Percentiles rank a stretch among this genome's conserved stretches.
phyloP scores from a whole-genome alignment of 495 filamentous ascomycete species.

The Penicillium paxilli region DNA sequence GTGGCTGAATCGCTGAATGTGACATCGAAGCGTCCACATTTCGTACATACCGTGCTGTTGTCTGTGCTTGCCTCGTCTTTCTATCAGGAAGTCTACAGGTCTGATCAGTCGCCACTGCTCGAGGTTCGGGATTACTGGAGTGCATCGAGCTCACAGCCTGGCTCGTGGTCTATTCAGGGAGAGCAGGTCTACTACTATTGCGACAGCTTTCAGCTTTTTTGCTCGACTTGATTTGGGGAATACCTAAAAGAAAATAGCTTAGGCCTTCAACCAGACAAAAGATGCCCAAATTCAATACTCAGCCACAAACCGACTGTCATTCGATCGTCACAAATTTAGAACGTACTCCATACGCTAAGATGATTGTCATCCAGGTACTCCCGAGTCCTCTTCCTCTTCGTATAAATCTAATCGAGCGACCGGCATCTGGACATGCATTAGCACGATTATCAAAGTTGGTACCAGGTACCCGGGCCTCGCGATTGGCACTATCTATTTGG shows the following conservation, averaged over 20 bases:
- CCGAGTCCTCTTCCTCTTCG: constrained; percentile 4
- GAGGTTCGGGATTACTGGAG: background rate
- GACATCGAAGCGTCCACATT: constrained; percentile 5
- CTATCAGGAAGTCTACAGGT: background rate
- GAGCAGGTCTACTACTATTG: no score
- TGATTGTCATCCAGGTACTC: background rate
- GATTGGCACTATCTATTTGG: constrained; percentile 18
- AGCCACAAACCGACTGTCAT: background rate
- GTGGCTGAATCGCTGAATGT: constrained; percentile 21
- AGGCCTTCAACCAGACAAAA: no score
- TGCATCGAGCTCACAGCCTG: background rate
- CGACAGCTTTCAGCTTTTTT: no score
- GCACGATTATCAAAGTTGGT: constrained; percentile 8
- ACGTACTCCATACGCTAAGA: background rate
- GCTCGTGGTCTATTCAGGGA: constrained; percentile 4
- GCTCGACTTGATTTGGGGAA: background rate
- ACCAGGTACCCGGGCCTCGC: constrained; percentile 11
- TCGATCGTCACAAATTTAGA: constrained; percentile 7
- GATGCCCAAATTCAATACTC: constrained; percentile 8
- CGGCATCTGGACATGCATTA: constrained; percentile 10
- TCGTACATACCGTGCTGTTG: constrained; percentile 7
- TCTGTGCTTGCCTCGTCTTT: constrained; percentile 1
- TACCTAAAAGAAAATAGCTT: background rate
- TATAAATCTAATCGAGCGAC: constrained; percentile 10
- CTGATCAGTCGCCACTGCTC: background rate